Conservation (phyloP, 139 green algal species). For the Auxenochlorella pyrenoidosa region DNA sequence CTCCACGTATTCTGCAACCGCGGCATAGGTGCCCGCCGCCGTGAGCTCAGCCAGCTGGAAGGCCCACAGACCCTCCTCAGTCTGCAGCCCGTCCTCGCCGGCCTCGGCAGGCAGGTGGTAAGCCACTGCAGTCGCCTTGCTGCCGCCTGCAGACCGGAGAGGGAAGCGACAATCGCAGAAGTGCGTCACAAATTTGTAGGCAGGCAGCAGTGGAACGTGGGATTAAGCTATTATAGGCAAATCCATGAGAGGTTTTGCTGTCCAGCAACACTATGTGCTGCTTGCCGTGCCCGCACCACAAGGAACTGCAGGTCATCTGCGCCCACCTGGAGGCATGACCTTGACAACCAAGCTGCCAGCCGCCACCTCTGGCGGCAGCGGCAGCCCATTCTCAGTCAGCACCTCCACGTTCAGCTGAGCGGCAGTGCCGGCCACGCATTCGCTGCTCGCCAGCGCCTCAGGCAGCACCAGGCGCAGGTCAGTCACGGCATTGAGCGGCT, state of each 20-base stretch:
- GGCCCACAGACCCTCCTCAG: constrained; percentile 2
- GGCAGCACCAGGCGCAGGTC: constrained; percentile 40
- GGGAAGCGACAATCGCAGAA: not conserved
- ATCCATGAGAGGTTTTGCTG: too few relatives aligned
- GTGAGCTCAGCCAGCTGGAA: constrained; percentile 34
- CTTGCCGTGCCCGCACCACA: too few relatives aligned
- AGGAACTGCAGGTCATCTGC: too few relatives aligned
- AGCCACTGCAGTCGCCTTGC: not conserved
- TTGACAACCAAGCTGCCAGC: constrained; percentile 36
- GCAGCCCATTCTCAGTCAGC: constrained; percentile 27
- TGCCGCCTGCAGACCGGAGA: not conserved
- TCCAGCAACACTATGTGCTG: too few relatives aligned
- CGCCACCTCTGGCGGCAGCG: constrained; percentile 43
- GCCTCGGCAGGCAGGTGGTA: constrained; percentile 15
- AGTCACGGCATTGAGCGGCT: constrained; percentile 42
- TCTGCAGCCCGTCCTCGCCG: not conserved
- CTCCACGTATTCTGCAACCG: constrained; percentile 53
- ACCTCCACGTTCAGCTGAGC: constrained; percentile 37
- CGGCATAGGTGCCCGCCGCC: constrained; percentile 19
- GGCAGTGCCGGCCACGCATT: constrained; percentile 12
- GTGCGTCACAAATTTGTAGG: too few relatives aligned
- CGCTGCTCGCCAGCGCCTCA: not conserved
- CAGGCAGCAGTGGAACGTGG: too few relatives aligned
- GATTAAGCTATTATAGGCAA: too few relatives aligned
- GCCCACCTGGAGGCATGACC: constrained; percentile 36